phyloP scores from a whole-genome alignment of 1,139 yeast genomes.

The Casaregolazyma suthepensis region DNA sequence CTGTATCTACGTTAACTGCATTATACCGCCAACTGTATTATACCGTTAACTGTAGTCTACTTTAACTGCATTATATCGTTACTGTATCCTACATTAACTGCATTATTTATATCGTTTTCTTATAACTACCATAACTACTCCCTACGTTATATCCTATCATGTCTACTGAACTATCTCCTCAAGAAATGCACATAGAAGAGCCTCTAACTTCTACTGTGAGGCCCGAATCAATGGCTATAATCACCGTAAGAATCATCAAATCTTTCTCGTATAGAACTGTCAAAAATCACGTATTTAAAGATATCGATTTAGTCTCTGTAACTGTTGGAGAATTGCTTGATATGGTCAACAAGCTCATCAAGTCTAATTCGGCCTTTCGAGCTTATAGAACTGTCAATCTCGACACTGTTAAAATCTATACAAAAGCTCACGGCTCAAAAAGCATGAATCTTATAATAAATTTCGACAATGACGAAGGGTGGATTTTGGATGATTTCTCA shows the following conservation, averaged over 20 bases:
- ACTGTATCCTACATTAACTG: not conserved
- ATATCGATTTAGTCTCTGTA: conserved; percentile 64
- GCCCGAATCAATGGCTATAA: conserved; percentile 58
- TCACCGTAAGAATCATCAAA: conserved; percentile 81
- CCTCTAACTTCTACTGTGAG: conserved; percentile 64
- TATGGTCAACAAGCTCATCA: conserved; percentile 39
- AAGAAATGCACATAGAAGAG: conserved; percentile 36
- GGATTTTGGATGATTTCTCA: conserved; percentile 49
- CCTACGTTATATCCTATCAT: not conserved
- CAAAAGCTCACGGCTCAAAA: conserved; percentile 92
- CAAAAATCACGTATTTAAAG: conserved; percentile 66
- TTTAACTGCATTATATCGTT: too few species aligned
- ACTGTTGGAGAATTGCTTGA: conserved; percentile 61
- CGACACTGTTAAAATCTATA: conserved; percentile 77
- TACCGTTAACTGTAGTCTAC: too few species aligned
- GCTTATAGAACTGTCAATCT: conserved; percentile 77
- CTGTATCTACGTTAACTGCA: too few species aligned
- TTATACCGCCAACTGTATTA: too few species aligned
- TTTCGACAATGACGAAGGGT: conserved; percentile 71
- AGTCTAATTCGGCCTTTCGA: conserved; percentile 62
- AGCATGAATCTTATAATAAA: conserved; percentile 89
- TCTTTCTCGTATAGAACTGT: conserved; percentile 92
- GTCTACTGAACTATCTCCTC: not conserved
- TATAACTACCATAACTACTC: not conserved
- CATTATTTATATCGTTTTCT: not conserved